Evolutionary conservation across 768 basidiomycete species (phyloP).

Genomic region (Cyclocybe aegerita): DNA sequence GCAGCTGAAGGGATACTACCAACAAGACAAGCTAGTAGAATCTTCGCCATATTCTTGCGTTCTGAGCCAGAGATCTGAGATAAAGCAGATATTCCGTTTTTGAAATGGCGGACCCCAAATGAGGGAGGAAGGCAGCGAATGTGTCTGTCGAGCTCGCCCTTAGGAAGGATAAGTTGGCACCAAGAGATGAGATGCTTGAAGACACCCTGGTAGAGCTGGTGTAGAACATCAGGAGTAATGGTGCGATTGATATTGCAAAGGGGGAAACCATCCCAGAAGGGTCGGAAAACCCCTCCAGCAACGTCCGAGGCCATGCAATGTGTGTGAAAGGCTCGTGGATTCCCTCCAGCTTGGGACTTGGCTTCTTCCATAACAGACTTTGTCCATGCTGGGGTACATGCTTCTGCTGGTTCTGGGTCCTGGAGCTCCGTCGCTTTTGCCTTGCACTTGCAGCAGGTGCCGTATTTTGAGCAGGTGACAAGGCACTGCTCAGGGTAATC

Average conservation of each 20-base stretch:
- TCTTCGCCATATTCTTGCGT: slow-evolving; percentile 33
- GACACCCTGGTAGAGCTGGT: slow-evolving; percentile 21
- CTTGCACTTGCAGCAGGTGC: slow-evolving; percentile 19
- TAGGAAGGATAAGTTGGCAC: slow-evolving; percentile 6
- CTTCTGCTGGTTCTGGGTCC: neutral
- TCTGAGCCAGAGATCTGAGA: slow-evolving; percentile 42
- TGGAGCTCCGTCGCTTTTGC: slow-evolving; percentile 8
- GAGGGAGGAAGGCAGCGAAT: slow-evolving; percentile 31
- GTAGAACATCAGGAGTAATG: slow-evolving; percentile 18
- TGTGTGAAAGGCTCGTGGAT: slow-evolving; percentile 12
- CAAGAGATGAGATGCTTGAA: slow-evolving; percentile 18
- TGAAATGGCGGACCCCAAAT: slow-evolving; percentile 33
- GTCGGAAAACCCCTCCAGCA: slow-evolving; percentile 10
- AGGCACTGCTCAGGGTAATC: slow-evolving; percentile 43
- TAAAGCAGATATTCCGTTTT: slow-evolving; percentile 36
- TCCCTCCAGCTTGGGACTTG: neutral
- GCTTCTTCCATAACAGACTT: slow-evolving; percentile 11
- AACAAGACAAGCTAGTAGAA: slow-evolving; percentile 28
- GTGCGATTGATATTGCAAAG: slow-evolving; percentile 11
- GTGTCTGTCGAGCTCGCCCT: slow-evolving; percentile 13
- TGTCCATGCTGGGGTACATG: slow-evolving; percentile 11
- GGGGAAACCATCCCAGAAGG: slow-evolving; percentile 19
- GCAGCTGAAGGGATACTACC: slow-evolving; percentile 14
- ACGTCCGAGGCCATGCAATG: slow-evolving; percentile 16
- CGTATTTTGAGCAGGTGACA: slow-evolving; percentile 27